Evolutionary conservation across 139 green algal genomes (phyloP).

Genomic region (Closterium sp.): DNA sequence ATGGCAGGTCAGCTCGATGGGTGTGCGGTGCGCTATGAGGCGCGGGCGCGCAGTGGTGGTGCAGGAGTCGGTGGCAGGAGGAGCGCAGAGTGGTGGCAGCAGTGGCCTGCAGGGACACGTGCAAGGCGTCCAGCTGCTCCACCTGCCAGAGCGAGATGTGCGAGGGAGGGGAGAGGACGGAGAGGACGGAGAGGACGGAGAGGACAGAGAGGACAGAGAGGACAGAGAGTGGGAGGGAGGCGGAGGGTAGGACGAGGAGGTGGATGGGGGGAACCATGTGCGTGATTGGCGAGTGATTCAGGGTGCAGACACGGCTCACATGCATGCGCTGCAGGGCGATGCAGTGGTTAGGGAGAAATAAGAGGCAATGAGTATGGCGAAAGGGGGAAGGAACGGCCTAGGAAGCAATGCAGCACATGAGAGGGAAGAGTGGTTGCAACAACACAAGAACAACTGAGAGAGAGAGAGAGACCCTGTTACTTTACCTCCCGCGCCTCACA

Average conservation of each 20-base stretch:
- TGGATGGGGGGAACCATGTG: background rate
- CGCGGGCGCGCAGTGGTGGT: background rate
- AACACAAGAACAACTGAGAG: no score
- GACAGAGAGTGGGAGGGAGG: background rate
- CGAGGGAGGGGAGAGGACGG: background rate
- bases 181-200: background rate
- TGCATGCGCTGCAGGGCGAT: no score
- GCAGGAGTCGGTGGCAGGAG: constrained; percentile 1
- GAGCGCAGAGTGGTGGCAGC: background rate
- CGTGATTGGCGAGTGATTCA: background rate
- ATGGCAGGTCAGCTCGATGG: background rate
- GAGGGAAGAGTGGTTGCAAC: background rate
- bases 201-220: background rate
- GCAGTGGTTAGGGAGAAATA: background rate
- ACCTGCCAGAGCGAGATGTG: background rate
- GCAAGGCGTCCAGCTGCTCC: background rate
- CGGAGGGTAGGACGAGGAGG: background rate
- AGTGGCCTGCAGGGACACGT: background rate
- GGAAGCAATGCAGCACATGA: background rate
- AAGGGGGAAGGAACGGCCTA: background rate
- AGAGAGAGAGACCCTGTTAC: no score
- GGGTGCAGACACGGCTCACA: background rate
- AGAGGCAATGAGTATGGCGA: background rate
- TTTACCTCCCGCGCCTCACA: no score
- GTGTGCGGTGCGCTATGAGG: constrained; percentile 18